Evolutionary conservation across 495 filamentous ascomycete species (phyloP).

Genomic region (Penicillium cataractarum): DNA sequence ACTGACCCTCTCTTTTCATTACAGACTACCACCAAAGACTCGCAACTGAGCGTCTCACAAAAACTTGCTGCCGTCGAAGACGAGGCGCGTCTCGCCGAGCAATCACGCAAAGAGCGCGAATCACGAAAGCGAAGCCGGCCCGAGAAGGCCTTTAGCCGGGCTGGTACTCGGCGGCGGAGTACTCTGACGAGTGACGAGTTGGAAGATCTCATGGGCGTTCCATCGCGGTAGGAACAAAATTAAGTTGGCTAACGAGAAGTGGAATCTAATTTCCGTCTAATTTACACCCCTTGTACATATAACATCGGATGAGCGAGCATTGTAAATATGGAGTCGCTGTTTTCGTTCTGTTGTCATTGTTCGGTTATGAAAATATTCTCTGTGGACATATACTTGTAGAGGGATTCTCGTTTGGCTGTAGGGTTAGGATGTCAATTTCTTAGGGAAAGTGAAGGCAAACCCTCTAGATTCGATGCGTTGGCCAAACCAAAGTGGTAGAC

Average conservation of each 20-base stretch:
- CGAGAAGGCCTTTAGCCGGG: constrained; percentile 44
- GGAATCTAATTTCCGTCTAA: constrained; percentile 3
- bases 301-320: constrained; percentile 22
- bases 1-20: constrained; percentile 18
- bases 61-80: constrained; percentile 51
- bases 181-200: constrained; percentile 75
- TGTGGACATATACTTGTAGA: neutral
- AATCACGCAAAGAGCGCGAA: constrained; percentile 45
- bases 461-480: too few relatives aligned
- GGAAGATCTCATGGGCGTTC: constrained; percentile 60
- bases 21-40: constrained; percentile 24
- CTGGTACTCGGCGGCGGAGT: constrained; percentile 62
- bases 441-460: too few relatives aligned
- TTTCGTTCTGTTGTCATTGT: neutral
- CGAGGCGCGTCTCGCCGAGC: constrained; percentile 48
- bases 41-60: constrained; percentile 41
- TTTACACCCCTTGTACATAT: constrained; percentile 17
- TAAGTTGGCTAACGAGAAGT: neutral
- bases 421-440: too few relatives aligned
- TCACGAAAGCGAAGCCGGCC: constrained; percentile 48
- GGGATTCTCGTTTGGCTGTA: too few relatives aligned
- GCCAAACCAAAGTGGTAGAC: too few relatives aligned
- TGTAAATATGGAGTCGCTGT: constrained; percentile 24
- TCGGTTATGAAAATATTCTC: neutral
- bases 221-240: constrained; percentile 20